Percentiles rank a stretch among this genome's conserved stretches.
phyloP scores from a whole-genome alignment of 2,329 filamentous ascomycete genomes.

The Penicillium nordicum region DNA sequence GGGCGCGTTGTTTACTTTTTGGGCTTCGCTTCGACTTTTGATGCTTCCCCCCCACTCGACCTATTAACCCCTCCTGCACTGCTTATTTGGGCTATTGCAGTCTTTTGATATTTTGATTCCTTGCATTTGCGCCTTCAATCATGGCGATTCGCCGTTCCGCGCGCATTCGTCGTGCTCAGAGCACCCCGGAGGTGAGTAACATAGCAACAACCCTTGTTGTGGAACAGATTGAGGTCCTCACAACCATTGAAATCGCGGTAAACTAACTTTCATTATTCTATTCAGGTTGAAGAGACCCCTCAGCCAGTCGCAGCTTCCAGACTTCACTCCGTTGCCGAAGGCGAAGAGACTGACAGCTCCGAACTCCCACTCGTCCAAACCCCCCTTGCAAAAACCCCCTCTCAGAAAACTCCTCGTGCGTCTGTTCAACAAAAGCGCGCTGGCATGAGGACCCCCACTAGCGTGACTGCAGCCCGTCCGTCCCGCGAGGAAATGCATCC shows the following conservation, averaged over 20 bases:
- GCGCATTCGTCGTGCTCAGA: slow-evolving; percentile 33
- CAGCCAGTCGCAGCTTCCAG: slow-evolving; percentile 25
- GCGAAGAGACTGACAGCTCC: slow-evolving; percentile 42
- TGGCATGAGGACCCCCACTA: slow-evolving; percentile 40
- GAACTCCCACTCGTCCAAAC: slow-evolving; percentile 27
- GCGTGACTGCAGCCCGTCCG: slow-evolving; percentile 65
- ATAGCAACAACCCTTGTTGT: slow-evolving; percentile 13
- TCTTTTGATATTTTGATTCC: background rate
- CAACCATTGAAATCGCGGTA: background rate
- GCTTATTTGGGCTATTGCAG: background rate
- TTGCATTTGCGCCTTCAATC: slow-evolving; percentile 6
- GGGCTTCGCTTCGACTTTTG: background rate
- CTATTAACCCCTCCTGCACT: background rate
- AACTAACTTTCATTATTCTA: slow-evolving; percentile 7
- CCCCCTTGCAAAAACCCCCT: slow-evolving; percentile 21
- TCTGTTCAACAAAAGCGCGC: slow-evolving; percentile 22
- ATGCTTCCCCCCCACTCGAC: background rate
- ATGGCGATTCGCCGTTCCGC: slow-evolving; percentile 44
- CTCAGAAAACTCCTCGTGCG: slow-evolving; percentile 29
- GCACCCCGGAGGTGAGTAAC: slow-evolving; percentile 34
- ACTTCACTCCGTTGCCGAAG: slow-evolving; percentile 47
- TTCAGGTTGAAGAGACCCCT: slow-evolving; percentile 22
- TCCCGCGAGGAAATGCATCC: slow-evolving; percentile 86
- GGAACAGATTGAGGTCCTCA: slow-evolving; percentile 10
- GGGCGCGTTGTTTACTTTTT: slow-evolving; percentile 9